Evolutionary conservation across 495 filamentous ascomycete genomes (phyloP), one percentile per base, ranked within the genome.

Genomic region (Aeminium ludgeri): DNA sequence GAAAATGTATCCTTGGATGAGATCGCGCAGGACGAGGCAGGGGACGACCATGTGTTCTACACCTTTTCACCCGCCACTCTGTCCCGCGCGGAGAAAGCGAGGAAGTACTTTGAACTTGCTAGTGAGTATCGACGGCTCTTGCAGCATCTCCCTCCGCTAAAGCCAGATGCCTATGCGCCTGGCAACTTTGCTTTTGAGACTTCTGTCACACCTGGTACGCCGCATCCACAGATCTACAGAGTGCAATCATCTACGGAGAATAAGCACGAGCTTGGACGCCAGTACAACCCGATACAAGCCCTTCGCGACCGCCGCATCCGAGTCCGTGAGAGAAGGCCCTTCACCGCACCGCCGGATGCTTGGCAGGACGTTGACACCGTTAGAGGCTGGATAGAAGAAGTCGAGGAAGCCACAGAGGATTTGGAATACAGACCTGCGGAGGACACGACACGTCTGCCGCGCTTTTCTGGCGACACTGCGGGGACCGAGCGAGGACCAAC

Each of bases 251-350:
- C 51, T 38, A 28, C 32, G 11, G 40, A 45, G 20, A 45, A 49
- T 10, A 47, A 46, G 20, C 47, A 55, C 30, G 52, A 40, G 13
- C 49, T 74, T 28, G 73, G 75, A 19, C 72, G 86, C 36, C 50
- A 55, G 1, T 93, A 93, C 50, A 87, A 95, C 55, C 86, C 85
- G 4, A 65, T 95, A 17, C 86, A 95, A 52, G 78, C 75, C 49
- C 77, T 93, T 36, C 74, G 86, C 15, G 92, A 95, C 51, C 69
- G 86, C 17, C 80, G 82, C 46, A 67, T 86, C 3, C 69, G 86
- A 37, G 74, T 77, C 38, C 67, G 82, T 19, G 80, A 85, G 55
- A 66, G 78, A 23, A 73, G 71, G 42, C 56, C 67, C 0, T 74
- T 91, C 28, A 73, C 86, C 51, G 67, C 76, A 12, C 73, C 80